Base-by-base conservation (phyloP, 1,139 yeast genomes). In the Suhomyces ambrosiae region DNA sequence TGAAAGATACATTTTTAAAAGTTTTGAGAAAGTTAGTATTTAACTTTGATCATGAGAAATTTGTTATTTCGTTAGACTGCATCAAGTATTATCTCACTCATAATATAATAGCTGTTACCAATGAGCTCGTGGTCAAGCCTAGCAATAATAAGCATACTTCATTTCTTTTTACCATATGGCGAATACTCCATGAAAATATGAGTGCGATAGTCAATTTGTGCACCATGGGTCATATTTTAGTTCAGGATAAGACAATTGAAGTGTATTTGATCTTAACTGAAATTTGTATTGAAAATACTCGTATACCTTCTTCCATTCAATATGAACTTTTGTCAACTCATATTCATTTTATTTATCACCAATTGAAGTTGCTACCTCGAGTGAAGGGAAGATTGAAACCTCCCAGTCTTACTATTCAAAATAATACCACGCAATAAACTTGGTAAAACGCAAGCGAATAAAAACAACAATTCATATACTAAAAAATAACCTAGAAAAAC, bases 51-150 rank as follows among this genome's bases (percentile, higher is more conserved):
- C 15, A 18, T 2, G 10, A n/a, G 9, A 35, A 33, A 15, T 13
- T 23, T 7, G n/a, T 22, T 15, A 17, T 40, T 7, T 36, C 30
- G 9, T 24, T 46, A 18, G 27, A 36, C n/a, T 38, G 47, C 14
- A 19, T 40, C n/a, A 36, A 40, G 24, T 45, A 37, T 26, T 46
- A 46, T 21, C n/a, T 44, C 6, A 24, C 33, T 11, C 33, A 35
- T 23, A 44, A 46, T 18, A 27, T 11, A 12, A n/a, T 8, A 6
- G 8, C 7, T 8, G 21, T 8, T 18, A 18, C 8, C 8, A 8
- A 8, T 18, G 21, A 18, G 21, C 21, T 18, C 21, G 21, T 18
- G 8, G 8, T 5, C 8, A 18, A 18, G 7, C 21, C 21, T 6
- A 8, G 8, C 21, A 5, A 18, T 8, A 18, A 18, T 8, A 18